Conservation (phyloP, 1,284 basidiomycete species). For the Lentinula novae-zelandiae region DNA sequence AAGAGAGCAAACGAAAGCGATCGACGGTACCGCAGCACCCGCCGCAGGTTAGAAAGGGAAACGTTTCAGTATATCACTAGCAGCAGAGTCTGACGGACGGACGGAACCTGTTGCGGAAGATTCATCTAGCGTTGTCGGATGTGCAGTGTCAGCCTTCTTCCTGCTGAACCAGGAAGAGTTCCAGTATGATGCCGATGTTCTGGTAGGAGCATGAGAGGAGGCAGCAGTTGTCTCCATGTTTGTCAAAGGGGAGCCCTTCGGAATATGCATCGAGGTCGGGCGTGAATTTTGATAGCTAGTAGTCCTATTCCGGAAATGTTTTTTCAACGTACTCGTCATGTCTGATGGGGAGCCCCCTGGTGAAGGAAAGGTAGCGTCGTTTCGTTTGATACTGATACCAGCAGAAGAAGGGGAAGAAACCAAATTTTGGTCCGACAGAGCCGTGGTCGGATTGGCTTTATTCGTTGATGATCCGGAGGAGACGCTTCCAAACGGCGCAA, state of each 20-base stretch:
- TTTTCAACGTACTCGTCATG: constrained; percentile 45
- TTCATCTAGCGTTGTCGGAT: constrained; percentile 19
- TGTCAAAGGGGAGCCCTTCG: constrained; percentile 41
- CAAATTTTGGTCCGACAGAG: constrained; percentile 52
- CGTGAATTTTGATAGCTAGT: constrained; percentile 52
- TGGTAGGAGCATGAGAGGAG: constrained; percentile 16
- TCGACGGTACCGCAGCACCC: too few relatives aligned
- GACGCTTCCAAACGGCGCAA: constrained; percentile 50
- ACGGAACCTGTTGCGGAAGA: constrained; percentile 18
- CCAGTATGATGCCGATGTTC: constrained; percentile 34
- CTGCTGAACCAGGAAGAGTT: constrained; percentile 58
- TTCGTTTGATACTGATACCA: constrained; percentile 28
- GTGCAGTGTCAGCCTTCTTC: constrained; percentile 31
- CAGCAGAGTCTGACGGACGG: constrained; percentile 27
- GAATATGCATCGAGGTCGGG: constrained; percentile 31
- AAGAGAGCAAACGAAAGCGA: background rate
- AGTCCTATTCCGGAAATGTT: constrained; percentile 44
- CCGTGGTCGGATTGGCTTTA: constrained; percentile 68
- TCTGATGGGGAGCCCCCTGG: constrained; percentile 56
- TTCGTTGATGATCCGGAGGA: constrained; percentile 32
- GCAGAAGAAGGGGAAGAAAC: constrained; percentile 39
- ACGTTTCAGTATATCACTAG: constrained; percentile 41
- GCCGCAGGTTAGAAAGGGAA: constrained; percentile 30
- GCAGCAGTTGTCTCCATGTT: constrained; percentile 22
- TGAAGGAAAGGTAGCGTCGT: constrained; percentile 42